Evolutionary conservation across 1,284 basidiomycete genomes (phyloP).

Genomic region (Schizophyllum commune): DNA sequence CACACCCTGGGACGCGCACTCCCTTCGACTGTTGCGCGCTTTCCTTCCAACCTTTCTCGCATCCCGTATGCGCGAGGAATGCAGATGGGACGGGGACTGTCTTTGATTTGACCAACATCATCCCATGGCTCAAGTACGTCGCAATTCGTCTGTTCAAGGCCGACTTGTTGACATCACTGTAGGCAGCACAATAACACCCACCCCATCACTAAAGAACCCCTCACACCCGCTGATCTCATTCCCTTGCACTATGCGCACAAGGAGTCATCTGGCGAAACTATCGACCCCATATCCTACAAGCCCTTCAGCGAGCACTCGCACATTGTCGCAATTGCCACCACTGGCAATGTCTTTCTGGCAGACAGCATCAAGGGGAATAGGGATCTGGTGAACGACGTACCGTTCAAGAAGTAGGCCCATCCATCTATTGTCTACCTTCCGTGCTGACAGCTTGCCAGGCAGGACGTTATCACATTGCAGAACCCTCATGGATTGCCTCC

Average conservation of each 20-base stretch:
- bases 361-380: conserved; percentile 86
- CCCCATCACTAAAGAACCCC: conserved; percentile 81
- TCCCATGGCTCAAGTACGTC: conserved; percentile 86
- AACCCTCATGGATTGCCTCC: conserved; percentile 72
- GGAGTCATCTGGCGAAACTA: conserved; percentile 68
- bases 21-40: conserved; percentile 92
- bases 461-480: conserved; percentile 89
- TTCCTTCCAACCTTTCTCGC: conserved; percentile 84
- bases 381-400: conserved; percentile 81
- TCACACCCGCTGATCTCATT: conserved; percentile 76
- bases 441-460: conserved; percentile 32
- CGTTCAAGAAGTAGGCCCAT: conserved; percentile 69
- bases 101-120: conserved; percentile 86
- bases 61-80: conserved; percentile 84
- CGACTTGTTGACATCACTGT: conserved; percentile 8
- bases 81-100: conserved; percentile 72
- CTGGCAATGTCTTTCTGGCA: conserved; percentile 86
- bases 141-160: conserved; percentile 3
- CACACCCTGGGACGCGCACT: conserved; percentile 53
- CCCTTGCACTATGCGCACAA: conserved; percentile 83
- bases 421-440: conserved; percentile 1
- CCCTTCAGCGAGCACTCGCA: conserved; percentile 89
- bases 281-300: conserved; percentile 92
- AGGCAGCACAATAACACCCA: conserved; percentile 75
- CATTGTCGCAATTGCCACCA: conserved; percentile 83